These are phyloP conservation scores for Pisolithus microcarpus DNA, from an alignment of 768 basidiomycete genomes.

Conservation along the genomic window DNA sequence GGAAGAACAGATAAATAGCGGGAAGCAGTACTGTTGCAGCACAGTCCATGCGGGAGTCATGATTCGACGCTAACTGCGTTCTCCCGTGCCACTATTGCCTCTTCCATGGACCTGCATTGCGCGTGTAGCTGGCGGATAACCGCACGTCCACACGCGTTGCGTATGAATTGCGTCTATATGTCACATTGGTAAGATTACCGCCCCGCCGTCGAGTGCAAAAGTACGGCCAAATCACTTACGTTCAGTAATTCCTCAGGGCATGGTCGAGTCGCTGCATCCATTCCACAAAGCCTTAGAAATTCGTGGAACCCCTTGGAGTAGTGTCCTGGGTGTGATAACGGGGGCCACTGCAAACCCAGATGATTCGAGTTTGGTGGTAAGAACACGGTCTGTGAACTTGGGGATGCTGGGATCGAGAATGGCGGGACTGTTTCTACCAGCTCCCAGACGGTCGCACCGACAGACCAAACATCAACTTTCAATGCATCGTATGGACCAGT, in stretches of 20 bases:
- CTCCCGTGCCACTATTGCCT: conserved; percentile 22
- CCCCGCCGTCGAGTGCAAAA: not conserved
- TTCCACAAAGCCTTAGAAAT: conserved; percentile 61
- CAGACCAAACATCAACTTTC: conserved; percentile 74
- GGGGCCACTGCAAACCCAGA: conserved; percentile 58
- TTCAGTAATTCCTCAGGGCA: conserved; percentile 48
- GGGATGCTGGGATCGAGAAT: conserved; percentile 41
- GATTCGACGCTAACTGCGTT: not conserved
- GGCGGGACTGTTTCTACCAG: conserved; percentile 70
- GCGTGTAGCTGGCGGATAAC: conserved; percentile 62
- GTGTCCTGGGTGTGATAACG: conserved; percentile 47
- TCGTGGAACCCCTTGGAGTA: conserved; percentile 68
- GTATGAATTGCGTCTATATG: conserved; percentile 53
- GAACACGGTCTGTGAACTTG: conserved; percentile 13
- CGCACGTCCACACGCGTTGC: conserved; percentile 58
- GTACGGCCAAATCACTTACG: conserved; percentile 32
- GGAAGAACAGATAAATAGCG: too few species aligned
- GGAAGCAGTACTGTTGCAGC: too few species aligned
- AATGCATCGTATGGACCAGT: conserved; percentile 62
- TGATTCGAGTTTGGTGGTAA: conserved; percentile 35
- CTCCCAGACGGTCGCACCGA: conserved; percentile 82
- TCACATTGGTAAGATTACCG: not conserved
- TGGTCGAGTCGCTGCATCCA: conserved; percentile 51
- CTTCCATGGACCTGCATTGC: conserved; percentile 64
- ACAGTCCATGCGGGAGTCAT: not conserved